These are phyloP conservation scores for Rhodamnia rubescens DNA, from an alignment of 345 rosid species.

Conservation along the genomic window DNA sequence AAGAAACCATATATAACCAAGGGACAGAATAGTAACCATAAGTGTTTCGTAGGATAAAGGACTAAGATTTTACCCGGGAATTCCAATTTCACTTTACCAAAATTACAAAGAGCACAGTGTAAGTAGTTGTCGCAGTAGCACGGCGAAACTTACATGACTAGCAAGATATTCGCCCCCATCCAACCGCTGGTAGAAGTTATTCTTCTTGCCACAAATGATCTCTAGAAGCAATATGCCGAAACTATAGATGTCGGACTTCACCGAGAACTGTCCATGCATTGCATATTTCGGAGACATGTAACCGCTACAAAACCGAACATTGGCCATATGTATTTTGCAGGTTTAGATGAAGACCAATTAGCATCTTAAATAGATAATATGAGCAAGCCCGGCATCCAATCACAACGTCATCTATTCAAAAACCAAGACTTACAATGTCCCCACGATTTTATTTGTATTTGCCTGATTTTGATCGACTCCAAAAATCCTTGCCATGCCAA, in stretches of 20 bases:
- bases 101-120: accelerated
- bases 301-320: constrained; percentile 13
- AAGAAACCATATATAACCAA: not conserved
- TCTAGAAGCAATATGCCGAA: constrained; percentile 15
- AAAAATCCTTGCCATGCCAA: constrained; percentile 14
- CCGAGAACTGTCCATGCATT: constrained; percentile 16
- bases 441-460: constrained; percentile 3
- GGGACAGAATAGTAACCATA: not conserved
- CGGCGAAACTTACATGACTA: not conserved
- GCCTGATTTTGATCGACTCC: constrained; percentile 3
- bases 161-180: not conserved
- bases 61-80: not conserved
- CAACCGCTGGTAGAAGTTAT: constrained; percentile 8
- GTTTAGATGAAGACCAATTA: too few species aligned
- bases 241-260: constrained; percentile 26
- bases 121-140: not conserved
- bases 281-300: constrained; percentile 37
- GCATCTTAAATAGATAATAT: not conserved
- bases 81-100: too few species aligned
- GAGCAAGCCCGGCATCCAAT: not conserved
- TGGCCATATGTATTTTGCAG: not conserved
- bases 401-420: not conserved
- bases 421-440: constrained; percentile 12
- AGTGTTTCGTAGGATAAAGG: not conserved
- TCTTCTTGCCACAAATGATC: constrained; percentile 24